Conservation (phyloP, 2,329 filamentous ascomycete genomes). For the Tolypocladium nubicola region DNA sequence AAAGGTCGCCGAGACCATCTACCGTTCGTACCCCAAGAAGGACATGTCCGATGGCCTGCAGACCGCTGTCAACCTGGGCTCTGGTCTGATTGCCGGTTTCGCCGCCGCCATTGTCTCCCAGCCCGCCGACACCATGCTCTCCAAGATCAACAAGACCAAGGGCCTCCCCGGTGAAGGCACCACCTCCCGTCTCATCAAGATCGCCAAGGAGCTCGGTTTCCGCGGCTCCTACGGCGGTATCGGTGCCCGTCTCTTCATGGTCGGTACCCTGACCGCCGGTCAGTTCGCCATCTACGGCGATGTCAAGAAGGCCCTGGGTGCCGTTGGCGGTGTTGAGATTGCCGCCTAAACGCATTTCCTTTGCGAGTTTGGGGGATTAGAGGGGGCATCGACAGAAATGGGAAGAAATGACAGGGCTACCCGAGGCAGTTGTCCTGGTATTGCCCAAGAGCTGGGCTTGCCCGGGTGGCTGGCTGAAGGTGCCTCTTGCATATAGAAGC, state of each 20-base stretch:
- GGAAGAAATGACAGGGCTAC: not conserved
- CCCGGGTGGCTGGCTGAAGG: not conserved
- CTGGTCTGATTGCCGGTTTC: constrained; percentile 52
- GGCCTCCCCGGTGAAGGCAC: constrained; percentile 79
- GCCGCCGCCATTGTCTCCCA: constrained; percentile 80
- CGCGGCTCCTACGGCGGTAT: constrained; percentile 72
- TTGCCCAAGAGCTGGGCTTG: constrained; percentile 10
- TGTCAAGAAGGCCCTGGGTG: constrained; percentile 51
- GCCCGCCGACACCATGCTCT: constrained; percentile 87
- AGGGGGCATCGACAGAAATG: not conserved
- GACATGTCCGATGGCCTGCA: constrained; percentile 56
- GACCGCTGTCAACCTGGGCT: constrained; percentile 68
- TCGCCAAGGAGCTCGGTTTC: constrained; percentile 74
- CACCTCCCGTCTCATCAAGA: constrained; percentile 73
- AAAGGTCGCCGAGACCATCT: constrained; percentile 71
- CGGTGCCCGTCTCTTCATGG: constrained; percentile 54
- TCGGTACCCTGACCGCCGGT: constrained; percentile 64
- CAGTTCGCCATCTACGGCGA: constrained; percentile 85
- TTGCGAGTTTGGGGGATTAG: not conserved
- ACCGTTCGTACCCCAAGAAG: constrained; percentile 59
- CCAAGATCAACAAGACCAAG: constrained; percentile 94
- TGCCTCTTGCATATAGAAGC: not conserved
- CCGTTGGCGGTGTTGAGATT: constrained; percentile 12
- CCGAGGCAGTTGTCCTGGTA: not conserved
- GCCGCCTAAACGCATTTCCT: constrained; percentile 9